These are phyloP conservation scores for Neurospora pannonica DNA, from an alignment of 495 filamentous ascomycete genomes.

Conservation along the genomic window DNA sequence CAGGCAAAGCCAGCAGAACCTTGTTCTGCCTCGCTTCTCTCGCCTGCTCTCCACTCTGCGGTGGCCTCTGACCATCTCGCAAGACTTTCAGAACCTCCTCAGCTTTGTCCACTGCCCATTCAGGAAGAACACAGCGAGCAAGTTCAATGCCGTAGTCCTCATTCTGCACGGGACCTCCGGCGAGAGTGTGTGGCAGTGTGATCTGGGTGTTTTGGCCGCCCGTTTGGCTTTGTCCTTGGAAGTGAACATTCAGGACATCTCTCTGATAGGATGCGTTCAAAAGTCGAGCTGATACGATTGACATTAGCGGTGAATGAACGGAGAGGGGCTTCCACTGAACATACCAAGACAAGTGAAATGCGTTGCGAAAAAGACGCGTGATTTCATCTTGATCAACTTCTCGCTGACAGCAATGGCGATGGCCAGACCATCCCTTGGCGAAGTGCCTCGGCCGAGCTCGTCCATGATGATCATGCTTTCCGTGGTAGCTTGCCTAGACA, in stretches of 20 bases:
- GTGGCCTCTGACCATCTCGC: conserved; percentile 32
- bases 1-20: conserved; percentile 62
- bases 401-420: conserved; percentile 87
- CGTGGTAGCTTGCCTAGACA: conserved; percentile 53
- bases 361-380: conserved; percentile 84
- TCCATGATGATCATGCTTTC: conserved; percentile 79
- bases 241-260: conserved; percentile 74
- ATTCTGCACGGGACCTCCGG: conserved; percentile 57
- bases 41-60: neutral
- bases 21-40: conserved; percentile 31
- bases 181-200: conserved; percentile 79
- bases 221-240: conserved; percentile 54
- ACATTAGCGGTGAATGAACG: neutral
- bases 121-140: conserved; percentile 66
- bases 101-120: conserved; percentile 56
- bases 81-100: conserved; percentile 53
- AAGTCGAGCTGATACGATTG: conserved; percentile 46
- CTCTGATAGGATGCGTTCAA: conserved; percentile 49
- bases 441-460: conserved; percentile 88
- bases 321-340: neutral
- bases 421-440: conserved; percentile 75
- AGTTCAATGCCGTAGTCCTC: conserved; percentile 73
- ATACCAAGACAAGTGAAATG: conserved; percentile 73
- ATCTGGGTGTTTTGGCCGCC: conserved; percentile 40
- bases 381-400: conserved; percentile 64